phyloP scores from a whole-genome alignment of 768 basidiomycete species.

The Suillus cothurnatus region DNA sequence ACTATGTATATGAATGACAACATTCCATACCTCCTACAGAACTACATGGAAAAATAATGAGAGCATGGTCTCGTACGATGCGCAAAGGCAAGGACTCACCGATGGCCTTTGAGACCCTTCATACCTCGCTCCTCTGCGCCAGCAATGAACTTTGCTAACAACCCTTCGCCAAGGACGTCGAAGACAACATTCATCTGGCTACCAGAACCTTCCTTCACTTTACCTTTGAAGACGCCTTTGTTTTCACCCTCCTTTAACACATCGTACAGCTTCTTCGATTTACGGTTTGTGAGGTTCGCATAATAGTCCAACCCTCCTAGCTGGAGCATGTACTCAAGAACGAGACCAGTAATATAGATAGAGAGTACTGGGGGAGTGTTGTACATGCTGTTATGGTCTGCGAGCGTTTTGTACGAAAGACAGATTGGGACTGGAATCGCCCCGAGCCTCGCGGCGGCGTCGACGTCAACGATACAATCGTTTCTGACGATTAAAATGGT shows the following conservation, averaged over 20 bases:
- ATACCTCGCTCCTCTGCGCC: slow-evolving; percentile 82
- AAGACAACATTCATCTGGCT: slow-evolving; percentile 99
- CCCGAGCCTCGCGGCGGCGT: slow-evolving; percentile 73
- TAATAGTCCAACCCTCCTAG: slow-evolving; percentile 70
- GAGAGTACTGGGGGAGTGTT: slow-evolving; percentile 94
- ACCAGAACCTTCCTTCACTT: slow-evolving; percentile 72
- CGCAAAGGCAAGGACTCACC: slow-evolving; percentile 50
- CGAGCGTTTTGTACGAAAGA: slow-evolving; percentile 81
- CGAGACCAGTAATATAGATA: slow-evolving; percentile 88
- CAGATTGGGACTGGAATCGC: slow-evolving; percentile 75
- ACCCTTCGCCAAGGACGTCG: slow-evolving; percentile 69
- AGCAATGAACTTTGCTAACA: slow-evolving; percentile 72
- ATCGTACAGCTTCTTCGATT: slow-evolving; percentile 77
- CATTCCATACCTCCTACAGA: slow-evolving; percentile 51
- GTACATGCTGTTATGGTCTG: slow-evolving; percentile 75
- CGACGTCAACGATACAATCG: slow-evolving; percentile 90
- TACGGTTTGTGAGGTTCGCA: slow-evolving; percentile 65
- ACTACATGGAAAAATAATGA: slow-evolving; percentile 30
- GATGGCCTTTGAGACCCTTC: slow-evolving; percentile 90
- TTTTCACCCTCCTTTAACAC: slow-evolving; percentile 70
- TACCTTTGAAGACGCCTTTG: slow-evolving; percentile 67
- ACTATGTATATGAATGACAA: slow-evolving; percentile 2
- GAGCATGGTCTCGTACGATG: background rate
- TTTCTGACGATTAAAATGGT: slow-evolving; percentile 94
- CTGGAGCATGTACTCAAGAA: slow-evolving; percentile 68